phyloP scores from a whole-genome alignment of 2,329 filamentous ascomycete genomes.

The Stagonosporopsis rhizophila region DNA sequence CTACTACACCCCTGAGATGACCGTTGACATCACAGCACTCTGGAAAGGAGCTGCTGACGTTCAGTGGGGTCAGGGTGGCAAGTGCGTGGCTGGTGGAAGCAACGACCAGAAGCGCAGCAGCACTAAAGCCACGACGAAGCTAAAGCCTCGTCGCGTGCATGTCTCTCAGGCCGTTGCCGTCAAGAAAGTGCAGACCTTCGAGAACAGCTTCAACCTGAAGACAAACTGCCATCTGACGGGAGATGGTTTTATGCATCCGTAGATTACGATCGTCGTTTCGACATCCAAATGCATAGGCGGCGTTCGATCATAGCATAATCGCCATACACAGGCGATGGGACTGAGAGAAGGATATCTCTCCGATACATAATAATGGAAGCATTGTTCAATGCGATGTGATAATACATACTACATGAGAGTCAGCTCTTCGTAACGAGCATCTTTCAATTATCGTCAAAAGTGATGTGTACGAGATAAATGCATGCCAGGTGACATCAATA shows the following conservation, averaged over 20 bases:
- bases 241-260: slow-evolving; percentile 48
- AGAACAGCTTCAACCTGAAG: slow-evolving; percentile 37
- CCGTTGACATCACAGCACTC: slow-evolving; percentile 45
- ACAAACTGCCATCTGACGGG: slow-evolving; percentile 37
- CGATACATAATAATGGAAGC: slow-evolving; percentile 9
- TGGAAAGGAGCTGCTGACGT: slow-evolving; percentile 51
- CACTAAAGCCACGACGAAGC: slow-evolving; percentile 32
- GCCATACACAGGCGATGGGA: slow-evolving; percentile 7
- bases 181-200: slow-evolving; percentile 34
- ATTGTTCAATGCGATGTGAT: slow-evolving; percentile 4
- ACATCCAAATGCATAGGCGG: slow-evolving; percentile 6
- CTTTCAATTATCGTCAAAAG: neutral
- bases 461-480: neutral
- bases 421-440: neutral
- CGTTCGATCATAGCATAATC: slow-evolving; percentile 12
- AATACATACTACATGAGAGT: slow-evolving; percentile 12
- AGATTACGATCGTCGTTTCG: slow-evolving; percentile 12
- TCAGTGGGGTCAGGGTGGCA: slow-evolving; percentile 41
- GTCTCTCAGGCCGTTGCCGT: slow-evolving; percentile 26
- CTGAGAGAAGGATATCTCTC: slow-evolving; percentile 5
- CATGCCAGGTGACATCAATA: neutral
- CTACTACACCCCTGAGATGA: slow-evolving; percentile 52
- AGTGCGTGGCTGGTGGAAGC: slow-evolving; percentile 38
- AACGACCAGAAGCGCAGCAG: slow-evolving; percentile 33
- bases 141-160: slow-evolving; percentile 29